Evolutionary conservation across 108 stramenopile genomes (phyloP), one percentile per base, ranked within the genome.

Genomic region (Pelagomonas calceolata): DNA sequence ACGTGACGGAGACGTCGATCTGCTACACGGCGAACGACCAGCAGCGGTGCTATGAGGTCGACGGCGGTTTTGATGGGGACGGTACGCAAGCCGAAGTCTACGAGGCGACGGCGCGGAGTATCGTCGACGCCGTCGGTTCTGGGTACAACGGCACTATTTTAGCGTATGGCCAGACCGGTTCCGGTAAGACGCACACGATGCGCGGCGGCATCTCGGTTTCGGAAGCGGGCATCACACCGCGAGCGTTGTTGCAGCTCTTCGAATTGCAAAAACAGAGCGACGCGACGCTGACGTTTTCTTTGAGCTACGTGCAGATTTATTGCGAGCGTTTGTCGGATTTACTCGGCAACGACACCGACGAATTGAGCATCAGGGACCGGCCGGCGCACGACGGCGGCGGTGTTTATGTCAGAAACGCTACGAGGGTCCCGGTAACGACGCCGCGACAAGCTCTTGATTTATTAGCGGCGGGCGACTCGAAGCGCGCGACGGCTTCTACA

Each of bases 111-210:
- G 64, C 44, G 44, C 32, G 45, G 36, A 32, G 34, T 32, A 73
- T 78, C 32, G 73, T 78, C 39, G 67, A 68, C 9, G 72, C 67
- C 45, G 70, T 64, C 36, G 36, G 32, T 43, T 35, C 66, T 17
- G 78, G 78, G 16, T 78, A 78, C 67, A 36, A 72, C 68, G 78
- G 78, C 4, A 68, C 71, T 4, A 69, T 78, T 14, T 26, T 78
- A 18, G 78, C 78, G 7, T 78, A 78, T 36, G 78, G 78, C 14
- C 78, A 72, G 45, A 78, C 78, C 73, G 37, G n/a, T n/a, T n/a
- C n/a, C n/a, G n/a, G n/a, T n/a, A n/a, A n/a, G n/a, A n/a, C n/a
- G n/a, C n/a, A n/a, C 74, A 74, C 78, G 18, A 78, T 78, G 78
- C 0, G 70, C 16, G 76, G 76, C 31, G 39, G 9, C 15, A 67